Evolutionary conservation across 108 stramenopile genomes (phyloP), one percentile per base, ranked within the genome.

Genomic region (Nitzschia putrida): DNA sequence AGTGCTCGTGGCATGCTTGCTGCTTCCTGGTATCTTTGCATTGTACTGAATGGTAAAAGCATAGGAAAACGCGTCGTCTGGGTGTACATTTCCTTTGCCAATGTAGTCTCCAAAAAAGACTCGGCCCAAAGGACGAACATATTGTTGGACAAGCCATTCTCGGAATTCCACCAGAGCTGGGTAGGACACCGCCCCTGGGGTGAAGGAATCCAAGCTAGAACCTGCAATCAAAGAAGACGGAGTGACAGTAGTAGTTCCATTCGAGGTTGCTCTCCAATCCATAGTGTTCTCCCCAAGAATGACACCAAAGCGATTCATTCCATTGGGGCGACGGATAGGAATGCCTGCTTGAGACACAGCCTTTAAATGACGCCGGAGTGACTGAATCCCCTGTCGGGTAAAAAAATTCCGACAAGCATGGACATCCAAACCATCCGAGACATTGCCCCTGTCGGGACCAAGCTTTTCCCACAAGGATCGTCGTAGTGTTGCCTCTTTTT

Each of bases 321-420:
- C 88, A 74, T 89, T 89, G 54, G 88, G 88, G 24, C 88, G 75
- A 42, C 85, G 83, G 18, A 47, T 79, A n/a, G 85, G 85, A 50
- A 89, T 89, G 14, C 78, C 74, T 11, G 77, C 74, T 24, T 50
- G 7, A 7, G 66, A 41, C 10, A 45, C 23, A 13, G 71, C 56
- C 8, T 72, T 40, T 13, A 78, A 50, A 49, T 68, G 77, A 2
- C 24, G 23, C 41, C 71, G 77, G 10, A 72, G 25, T 13, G 12
- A 12, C 44, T 45, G 65, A 13, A 73, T 26, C 7, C 72, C 72
- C 0, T 20, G 25, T 34, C 22, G 16, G n/a, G 51, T 61, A 1
- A 76, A 55, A 44, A 76, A 65, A 49, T 45, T 25, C 20, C 14
- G 41, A 44, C 39, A 69, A 11, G 21, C 20, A 23, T n/a, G 50